Evolutionary conservation across 2,329 filamentous ascomycete genomes (phyloP), one percentile per base, ranked within the genome.

Genomic region (Xylaria sp.): DNA sequence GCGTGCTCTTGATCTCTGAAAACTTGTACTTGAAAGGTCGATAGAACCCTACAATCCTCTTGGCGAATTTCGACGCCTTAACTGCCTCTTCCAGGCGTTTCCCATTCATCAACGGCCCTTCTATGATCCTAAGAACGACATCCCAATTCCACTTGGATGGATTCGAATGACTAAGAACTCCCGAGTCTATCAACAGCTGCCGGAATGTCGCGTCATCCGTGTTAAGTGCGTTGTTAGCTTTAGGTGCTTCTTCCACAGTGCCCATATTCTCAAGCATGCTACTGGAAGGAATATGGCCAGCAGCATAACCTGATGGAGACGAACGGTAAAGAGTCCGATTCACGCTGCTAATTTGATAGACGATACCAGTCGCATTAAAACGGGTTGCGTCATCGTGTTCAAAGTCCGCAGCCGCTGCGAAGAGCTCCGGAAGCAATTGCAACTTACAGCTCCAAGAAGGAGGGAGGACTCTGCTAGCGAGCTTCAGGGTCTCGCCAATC

Each of bases 121-220:
- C 93, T 34, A 99, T 92, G 48, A 97, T 86, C 64, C 88, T 89
- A 54, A 92, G 82, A 39, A 99, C 92, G 37, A 96, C 78, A 57
- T 96, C 91, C 94, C 95, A 99, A 69, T 96, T 93, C 94, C 94
- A 99, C 71, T 99, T 99, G 38, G 86, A 80, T 66, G 90, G 96
- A 63, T 96, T 97, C 57, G 91, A 91, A 56, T 90, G 94, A 59
- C 88, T 90, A 42, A 97, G 77, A 2, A 99, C 91, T 50, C 91
- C 87, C 3, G 91, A 94, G 56, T 97, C 90, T 17, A 92, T 76
- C 22, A 87, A 67, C 2, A 87, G 72, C 65, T 87, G 84, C 18
- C 85, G 80, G 63, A 88, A 88, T 0, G 83, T 83, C 8, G 81
- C 79, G 63, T 88, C 85, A 57, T 88, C 80, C 39, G 80, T 80